Evolutionary conservation across 805 yeast species (phyloP).

Genomic region (Komagataella phaffii): DNA sequence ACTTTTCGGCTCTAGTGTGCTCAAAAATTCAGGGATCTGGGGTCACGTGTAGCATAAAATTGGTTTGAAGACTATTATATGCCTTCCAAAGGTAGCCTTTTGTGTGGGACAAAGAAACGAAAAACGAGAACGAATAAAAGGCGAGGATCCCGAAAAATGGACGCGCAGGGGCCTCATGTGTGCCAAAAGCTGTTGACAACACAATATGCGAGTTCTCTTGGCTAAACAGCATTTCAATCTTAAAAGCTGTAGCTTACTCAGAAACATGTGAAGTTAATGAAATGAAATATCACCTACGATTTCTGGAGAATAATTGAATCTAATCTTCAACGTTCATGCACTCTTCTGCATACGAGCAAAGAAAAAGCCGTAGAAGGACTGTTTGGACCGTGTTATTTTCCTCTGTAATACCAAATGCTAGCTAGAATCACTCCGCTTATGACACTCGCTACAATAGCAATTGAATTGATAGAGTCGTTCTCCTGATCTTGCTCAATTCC

Average conservation of each 20-base stretch:
- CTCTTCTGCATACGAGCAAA: not conserved
- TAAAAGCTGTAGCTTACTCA: not conserved
- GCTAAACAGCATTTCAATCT: not conserved
- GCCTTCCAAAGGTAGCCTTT: not conserved
- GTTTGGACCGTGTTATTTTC: slow-evolving; percentile 3
- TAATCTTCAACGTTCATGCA: not conserved
- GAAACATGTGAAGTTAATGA: too few relatives aligned
- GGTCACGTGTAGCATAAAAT: not conserved
- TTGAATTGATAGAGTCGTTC: slow-evolving; percentile 33
- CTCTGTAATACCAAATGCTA: slow-evolving; percentile 53
- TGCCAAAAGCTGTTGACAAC: not conserved
- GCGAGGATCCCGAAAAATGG: not conserved
- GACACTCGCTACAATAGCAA: slow-evolving; percentile 56
- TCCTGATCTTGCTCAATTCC: slow-evolving; percentile 58
- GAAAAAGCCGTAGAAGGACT: not conserved
- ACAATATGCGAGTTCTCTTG: not conserved
- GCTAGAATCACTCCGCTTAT: slow-evolving; percentile 51
- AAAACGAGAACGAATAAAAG: not conserved
- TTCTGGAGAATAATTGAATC: not conserved
- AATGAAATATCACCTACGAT: too few relatives aligned
- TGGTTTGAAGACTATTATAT: not conserved
- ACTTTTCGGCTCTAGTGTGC: not conserved
- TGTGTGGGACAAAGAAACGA: not conserved
- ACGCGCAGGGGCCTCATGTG: not conserved
- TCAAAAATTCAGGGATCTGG: not conserved